Percentiles rank a stretch among this genome's conserved stretches.
Evolutionary conservation across 1,139 yeast species (phyloP).

Genomic region (Lodderomyces beijingensis): DNA sequence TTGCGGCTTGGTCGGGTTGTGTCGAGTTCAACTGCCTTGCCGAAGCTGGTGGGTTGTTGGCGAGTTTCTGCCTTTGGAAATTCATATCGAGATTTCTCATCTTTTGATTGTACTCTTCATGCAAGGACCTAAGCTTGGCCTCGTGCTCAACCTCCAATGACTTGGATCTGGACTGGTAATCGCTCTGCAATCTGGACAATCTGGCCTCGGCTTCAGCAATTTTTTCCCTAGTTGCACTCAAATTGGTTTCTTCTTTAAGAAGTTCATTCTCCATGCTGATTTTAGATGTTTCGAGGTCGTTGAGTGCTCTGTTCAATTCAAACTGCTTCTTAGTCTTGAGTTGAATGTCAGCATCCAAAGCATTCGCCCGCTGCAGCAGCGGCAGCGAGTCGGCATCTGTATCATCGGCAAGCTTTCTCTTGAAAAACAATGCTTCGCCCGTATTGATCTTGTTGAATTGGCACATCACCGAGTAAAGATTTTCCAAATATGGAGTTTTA

Average conservation of each 20-base stretch:
- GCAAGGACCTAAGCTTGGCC: conserved; percentile 9
- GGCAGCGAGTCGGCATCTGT: conserved; percentile 2
- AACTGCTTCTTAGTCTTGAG: conserved; percentile 18
- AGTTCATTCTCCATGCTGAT: conserved; percentile 20
- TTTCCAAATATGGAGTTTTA: conserved; percentile 86
- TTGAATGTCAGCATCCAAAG: conserved; percentile 18
- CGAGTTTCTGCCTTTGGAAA: conserved; percentile 5
- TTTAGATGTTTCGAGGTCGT: conserved; percentile 21
- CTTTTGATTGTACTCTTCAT: conserved; percentile 11
- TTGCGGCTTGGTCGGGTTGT: conserved; percentile 12
- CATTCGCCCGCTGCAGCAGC: background rate
- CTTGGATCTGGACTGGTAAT: conserved; percentile 9
- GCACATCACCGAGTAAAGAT: conserved; percentile 74
- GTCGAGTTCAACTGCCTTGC: conserved; percentile 11
- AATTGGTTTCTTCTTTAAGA: conserved; percentile 9
- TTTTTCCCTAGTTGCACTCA: conserved; percentile 10
- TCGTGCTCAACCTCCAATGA: conserved; percentile 11
- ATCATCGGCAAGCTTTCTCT: conserved; percentile 16
- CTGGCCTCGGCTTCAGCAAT: conserved; percentile 8
- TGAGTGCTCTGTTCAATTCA: conserved; percentile 17
- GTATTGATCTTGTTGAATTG: conserved; percentile 55
- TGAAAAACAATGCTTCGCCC: conserved; percentile 31
- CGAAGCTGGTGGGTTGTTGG: conserved; percentile 9
- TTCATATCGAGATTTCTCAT: conserved; percentile 7
- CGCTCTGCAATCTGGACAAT: conserved; percentile 9